A percentile compares a stretch with the other conserved stretches of the same genome.
These are phyloP conservation scores for Fusarium decemcellulare DNA, from an alignment of 2,329 filamentous ascomycete species.

Conservation along the genomic window DNA sequence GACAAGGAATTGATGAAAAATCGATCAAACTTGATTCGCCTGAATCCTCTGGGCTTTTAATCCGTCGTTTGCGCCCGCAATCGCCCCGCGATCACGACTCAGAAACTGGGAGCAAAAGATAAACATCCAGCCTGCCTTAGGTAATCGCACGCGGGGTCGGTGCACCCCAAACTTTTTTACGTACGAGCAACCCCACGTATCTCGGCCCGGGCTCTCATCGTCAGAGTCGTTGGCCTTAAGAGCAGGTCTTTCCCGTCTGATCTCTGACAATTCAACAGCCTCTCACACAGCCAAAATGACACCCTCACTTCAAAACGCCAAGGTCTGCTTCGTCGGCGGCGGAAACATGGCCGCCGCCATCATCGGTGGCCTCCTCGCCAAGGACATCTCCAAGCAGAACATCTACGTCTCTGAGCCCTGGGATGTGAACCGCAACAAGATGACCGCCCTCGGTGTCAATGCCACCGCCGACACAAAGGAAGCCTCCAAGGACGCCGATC, in stretches of 20 bases:
- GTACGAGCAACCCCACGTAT: constrained; percentile 28
- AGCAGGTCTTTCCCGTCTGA: not conserved
- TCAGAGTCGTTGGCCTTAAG: not conserved
- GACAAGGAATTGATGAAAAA: constrained; percentile 1
- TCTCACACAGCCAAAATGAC: constrained; percentile 38
- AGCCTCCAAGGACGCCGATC: constrained; percentile 58
- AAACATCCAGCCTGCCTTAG: not conserved
- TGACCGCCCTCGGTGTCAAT: constrained; percentile 60
- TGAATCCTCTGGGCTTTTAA: too few species aligned
- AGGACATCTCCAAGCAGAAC: constrained; percentile 59
- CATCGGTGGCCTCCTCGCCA: constrained; percentile 62
- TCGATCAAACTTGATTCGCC: constrained; percentile 1
- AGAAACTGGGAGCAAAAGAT: not conserved
- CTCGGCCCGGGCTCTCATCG: constrained; percentile 6
- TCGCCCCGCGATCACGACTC: not conserved
- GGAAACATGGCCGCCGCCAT: constrained; percentile 69
- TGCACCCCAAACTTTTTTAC: constrained; percentile 33
- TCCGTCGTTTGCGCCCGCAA: too few species aligned
- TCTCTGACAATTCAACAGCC: not conserved
- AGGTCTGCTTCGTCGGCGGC: constrained; percentile 59
- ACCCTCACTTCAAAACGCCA: constrained; percentile 48
- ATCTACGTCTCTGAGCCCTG: constrained; percentile 66
- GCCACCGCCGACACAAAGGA: constrained; percentile 63
- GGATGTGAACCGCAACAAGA: constrained; percentile 67
- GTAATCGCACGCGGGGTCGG: constrained; percentile 28